Percentiles rank a stretch among this genome's conserved stretches.
These are phyloP conservation scores for Volvariella volvacea DNA, from an alignment of 1,284 basidiomycete genomes.

Conservation along the genomic window DNA sequence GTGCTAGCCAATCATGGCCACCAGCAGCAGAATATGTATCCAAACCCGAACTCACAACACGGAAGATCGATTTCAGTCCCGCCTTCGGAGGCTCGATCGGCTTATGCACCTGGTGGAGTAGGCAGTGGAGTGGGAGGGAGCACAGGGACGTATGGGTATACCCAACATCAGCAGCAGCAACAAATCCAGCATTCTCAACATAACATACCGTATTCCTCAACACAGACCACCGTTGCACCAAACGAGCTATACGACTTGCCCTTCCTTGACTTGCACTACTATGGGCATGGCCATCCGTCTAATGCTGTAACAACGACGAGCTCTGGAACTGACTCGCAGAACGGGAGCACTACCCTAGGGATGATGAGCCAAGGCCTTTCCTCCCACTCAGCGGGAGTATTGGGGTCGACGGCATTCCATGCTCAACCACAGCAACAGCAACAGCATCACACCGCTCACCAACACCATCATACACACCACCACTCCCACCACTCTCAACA, in stretches of 20 bases:
- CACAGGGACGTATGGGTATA: neutral
- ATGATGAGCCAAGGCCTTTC: neutral
- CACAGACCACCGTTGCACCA: neutral
- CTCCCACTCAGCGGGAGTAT: neutral
- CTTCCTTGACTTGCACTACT: conserved; percentile 72
- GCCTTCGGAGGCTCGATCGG: conserved; percentile 24
- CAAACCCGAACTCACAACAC: conserved; percentile 13
- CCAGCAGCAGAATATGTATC: neutral
- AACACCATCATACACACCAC: conserved; percentile 8
- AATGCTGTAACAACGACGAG: conserved; percentile 2
- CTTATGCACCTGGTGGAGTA: neutral
- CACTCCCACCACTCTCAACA: conserved; percentile 8
- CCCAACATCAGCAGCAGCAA: neutral
- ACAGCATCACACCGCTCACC: neutral
- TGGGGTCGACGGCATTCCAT: neutral
- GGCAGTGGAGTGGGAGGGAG: neutral
- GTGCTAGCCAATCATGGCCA: conserved; percentile 16
- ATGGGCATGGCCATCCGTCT: conserved; percentile 18
- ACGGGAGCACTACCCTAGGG: neutral
- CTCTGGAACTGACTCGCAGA: conserved; percentile 5
- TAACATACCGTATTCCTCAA: neutral
- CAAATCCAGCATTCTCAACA: neutral
- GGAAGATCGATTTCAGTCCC: conserved; percentile 29
- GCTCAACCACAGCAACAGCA: neutral
- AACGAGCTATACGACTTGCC: conserved; percentile 47